Percentiles rank a stretch among this genome's conserved stretches.
phyloP scores from a whole-genome alignment of 1,284 basidiomycete genomes.

The Papiliotrema fonsecae region DNA sequence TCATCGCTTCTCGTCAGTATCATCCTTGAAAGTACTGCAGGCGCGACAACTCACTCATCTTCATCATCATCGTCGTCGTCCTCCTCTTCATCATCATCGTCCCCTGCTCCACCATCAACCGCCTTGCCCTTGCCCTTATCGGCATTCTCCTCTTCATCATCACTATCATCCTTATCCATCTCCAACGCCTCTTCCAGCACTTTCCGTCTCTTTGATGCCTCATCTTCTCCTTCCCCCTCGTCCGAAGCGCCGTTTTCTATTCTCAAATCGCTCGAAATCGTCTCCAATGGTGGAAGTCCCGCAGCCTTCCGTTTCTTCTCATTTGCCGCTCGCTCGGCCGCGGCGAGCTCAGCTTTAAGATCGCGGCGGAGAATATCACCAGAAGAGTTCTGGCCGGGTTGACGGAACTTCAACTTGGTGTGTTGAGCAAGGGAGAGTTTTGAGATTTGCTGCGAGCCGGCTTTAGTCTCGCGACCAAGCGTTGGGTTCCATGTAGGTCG shows the following conservation, averaged over 20 bases:
- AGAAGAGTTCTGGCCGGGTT: conserved; percentile 74
- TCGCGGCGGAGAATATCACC: conserved; percentile 72
- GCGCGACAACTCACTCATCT: conserved; percentile 15
- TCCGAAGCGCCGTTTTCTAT: conserved; percentile 49
- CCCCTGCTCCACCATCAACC: conserved; percentile 41
- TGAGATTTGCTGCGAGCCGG: conserved; percentile 80
- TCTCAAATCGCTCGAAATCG: conserved; percentile 13
- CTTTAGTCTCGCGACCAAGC: conserved; percentile 55
- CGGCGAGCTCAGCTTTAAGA: conserved; percentile 71
- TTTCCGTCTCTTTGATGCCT: conserved; percentile 68
- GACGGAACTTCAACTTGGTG: conserved; percentile 93
- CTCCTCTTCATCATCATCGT: conserved; percentile 54
- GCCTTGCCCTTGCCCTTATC: conserved; percentile 46
- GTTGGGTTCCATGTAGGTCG: conserved; percentile 49
- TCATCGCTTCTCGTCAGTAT: conserved; percentile 47
- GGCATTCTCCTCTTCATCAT: conserved; percentile 54
- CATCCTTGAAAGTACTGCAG: background rate
- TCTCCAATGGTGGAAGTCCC: conserved; percentile 51
- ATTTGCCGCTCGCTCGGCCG: conserved; percentile 73
- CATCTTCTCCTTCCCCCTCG: conserved; percentile 61
- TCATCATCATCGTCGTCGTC: conserved; percentile 32
- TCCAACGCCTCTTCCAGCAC: conserved; percentile 75
- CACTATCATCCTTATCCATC: conserved; percentile 78
- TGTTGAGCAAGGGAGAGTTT: conserved; percentile 85
- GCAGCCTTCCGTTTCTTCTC: conserved; percentile 86